Conservation (phyloP, 2,329 filamentous ascomycete genomes). For the Pezizomycotina sp. region DNA sequence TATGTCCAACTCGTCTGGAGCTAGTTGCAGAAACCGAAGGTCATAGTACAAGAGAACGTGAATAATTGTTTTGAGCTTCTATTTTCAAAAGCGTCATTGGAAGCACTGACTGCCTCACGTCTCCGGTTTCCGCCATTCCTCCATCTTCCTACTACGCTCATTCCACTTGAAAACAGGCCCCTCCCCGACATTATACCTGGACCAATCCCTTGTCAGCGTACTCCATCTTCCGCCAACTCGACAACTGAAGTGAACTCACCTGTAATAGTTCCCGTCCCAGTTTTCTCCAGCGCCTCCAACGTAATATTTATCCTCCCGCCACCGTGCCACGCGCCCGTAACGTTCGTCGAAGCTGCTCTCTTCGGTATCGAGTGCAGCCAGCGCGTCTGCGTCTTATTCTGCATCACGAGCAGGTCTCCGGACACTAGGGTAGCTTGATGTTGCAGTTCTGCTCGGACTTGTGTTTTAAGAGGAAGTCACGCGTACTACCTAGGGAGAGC, state of each 20-base stretch:
- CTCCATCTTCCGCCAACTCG: too few relatives aligned
- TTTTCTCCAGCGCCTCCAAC: slow-evolving; percentile 54
- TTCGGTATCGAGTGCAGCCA: slow-evolving; percentile 27
- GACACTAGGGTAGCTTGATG: slow-evolving; percentile 22
- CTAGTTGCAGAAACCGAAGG: too few relatives aligned
- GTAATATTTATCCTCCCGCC: slow-evolving; percentile 62
- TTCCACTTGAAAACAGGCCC: slow-evolving; percentile 14
- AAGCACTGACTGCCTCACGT: too few relatives aligned
- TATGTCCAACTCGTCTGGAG: too few relatives aligned
- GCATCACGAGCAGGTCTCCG: slow-evolving; percentile 23
- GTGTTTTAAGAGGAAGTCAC: slow-evolving; percentile 63
- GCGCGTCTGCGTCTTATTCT: slow-evolving; percentile 33
- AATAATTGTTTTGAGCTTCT: too few relatives aligned
- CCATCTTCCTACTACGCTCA: slow-evolving; percentile 6
- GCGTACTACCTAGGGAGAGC: slow-evolving; percentile 52
- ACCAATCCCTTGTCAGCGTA: too few relatives aligned
- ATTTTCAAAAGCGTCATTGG: too few relatives aligned
- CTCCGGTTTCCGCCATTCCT: too few relatives aligned
- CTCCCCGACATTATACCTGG: slow-evolving; percentile 28
- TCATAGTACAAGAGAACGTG: too few relatives aligned
- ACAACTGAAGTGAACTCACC: too few relatives aligned
- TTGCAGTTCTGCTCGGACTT: slow-evolving; percentile 8
- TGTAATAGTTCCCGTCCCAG: too few relatives aligned
- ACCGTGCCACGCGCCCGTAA: slow-evolving; percentile 32
- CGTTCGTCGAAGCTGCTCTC: slow-evolving; percentile 37